Evolutionary conservation across 768 basidiomycete genomes (phyloP).

Genomic region (Panaeolus papilionaceus): DNA sequence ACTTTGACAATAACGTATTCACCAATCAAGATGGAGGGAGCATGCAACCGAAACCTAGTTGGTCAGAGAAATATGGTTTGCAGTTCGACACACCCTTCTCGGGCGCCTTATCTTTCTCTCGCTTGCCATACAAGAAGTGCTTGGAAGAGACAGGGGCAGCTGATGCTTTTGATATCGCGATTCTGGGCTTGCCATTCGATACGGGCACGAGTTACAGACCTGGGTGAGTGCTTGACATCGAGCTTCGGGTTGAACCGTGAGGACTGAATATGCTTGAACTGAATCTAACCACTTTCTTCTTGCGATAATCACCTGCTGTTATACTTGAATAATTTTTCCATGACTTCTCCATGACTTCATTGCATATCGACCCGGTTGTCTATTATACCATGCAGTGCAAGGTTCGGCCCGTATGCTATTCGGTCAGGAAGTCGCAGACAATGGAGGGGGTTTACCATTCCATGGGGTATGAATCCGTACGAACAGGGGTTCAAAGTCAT

Average conservation of each 20-base stretch:
- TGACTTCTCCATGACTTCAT: conserved; percentile 30
- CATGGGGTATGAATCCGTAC: conserved; percentile 78
- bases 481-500: conserved; percentile 60
- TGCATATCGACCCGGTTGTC: background rate
- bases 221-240: conserved; percentile 41
- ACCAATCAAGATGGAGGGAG: background rate
- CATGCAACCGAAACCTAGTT: conserved; percentile 39
- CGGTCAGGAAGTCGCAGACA: conserved; percentile 80
- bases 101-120: conserved; percentile 85
- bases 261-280: background rate
- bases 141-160: conserved; percentile 55
- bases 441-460: conserved; percentile 65
- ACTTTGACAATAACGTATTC: background rate
- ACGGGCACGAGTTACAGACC: conserved; percentile 69
- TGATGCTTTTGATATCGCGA: conserved; percentile 71
- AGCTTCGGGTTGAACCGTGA: conserved; percentile 8
- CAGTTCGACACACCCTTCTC: conserved; percentile 79
- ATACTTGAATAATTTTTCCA: background rate
- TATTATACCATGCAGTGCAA: conserved; percentile 56
- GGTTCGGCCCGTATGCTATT: conserved; percentile 89
- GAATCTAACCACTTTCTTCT: conserved; percentile 1
- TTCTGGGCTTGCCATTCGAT: conserved; percentile 84
- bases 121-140: conserved; percentile 76
- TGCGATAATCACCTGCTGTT: background rate
- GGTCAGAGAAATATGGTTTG: conserved; percentile 76